Evolutionary conservation across 164 flowering plant species (phyloP), one percentile per base, ranked within the genome.

Genomic region (Stephania cephalantha): DNA sequence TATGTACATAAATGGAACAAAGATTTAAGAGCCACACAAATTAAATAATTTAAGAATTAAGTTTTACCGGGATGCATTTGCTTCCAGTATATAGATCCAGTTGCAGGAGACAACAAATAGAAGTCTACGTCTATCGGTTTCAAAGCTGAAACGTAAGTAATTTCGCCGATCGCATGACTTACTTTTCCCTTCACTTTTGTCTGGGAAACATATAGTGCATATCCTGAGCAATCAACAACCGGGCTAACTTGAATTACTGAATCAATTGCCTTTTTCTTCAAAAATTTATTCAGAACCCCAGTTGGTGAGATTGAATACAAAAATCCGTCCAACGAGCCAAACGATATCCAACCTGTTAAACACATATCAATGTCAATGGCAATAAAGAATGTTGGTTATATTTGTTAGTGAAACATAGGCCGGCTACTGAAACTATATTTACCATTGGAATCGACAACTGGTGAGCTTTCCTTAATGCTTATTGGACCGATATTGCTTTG

Each of bases 301-400:
- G 76, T 78, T 17, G 96, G 94, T 52, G 99, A 93, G 75, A 90
- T 80, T 50, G 97, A 90, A 74, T 93, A 91, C 2, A 93, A 77
- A 70, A 76, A 88, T 1, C 99, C 99, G 81, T 95, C 97, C 83
- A 95, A 72, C 9, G 99, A 95, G 55, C 98, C 97, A 66, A 91
- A 74, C 45, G 98, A 91, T 73, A 91, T 74, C 94, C 94, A 95
- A 44, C 99, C 98, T 95, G 82, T 74, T 25, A 69, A 5, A 74
- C 46, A 25, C 25, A 25, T 52, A 20, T 42, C 4, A 7, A 78
- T 48, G 0, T 22, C 66, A 25, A 25, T 25, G 25, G 25, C 25
- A 25, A 25, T 25, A 71, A 4, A 13, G 17, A 50, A 66, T 9
- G n/a, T 44, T n/a, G 9, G 17, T 9, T 42, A 73, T 55, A 69